These are phyloP conservation scores for Skeletonema grethae DNA, from an alignment of 108 stramenopile species.

Conservation along the genomic window DNA sequence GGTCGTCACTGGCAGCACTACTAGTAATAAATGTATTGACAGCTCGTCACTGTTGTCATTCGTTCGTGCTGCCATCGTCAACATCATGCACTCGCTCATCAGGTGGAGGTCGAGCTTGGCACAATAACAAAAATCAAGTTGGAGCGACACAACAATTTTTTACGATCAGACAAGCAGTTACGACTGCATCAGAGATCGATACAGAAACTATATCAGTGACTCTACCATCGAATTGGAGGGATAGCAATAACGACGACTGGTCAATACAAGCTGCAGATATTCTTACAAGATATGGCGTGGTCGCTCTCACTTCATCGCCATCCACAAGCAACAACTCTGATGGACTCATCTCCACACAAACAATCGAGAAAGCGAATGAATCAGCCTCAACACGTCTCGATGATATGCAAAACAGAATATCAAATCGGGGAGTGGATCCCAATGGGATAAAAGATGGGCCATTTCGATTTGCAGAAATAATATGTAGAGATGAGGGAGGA, in stretches of 20 bases:
- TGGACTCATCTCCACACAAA: constrained; percentile 11
- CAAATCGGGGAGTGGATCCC: constrained; percentile 34
- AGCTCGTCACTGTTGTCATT: too few relatives aligned
- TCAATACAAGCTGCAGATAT: constrained; percentile 13
- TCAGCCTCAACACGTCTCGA: constrained; percentile 11
- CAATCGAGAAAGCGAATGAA: constrained; percentile 13
- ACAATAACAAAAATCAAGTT: too few relatives aligned
- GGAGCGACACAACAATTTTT: too few relatives aligned
- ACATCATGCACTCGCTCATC: too few relatives aligned
- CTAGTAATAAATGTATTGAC: too few relatives aligned
- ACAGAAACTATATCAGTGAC: constrained; percentile 2
- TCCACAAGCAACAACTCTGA: neutral
- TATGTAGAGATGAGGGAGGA: constrained; percentile 35
- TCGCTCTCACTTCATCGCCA: constrained; percentile 1
- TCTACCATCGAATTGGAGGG: constrained; percentile 6
- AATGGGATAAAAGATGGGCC: constrained; percentile 7
- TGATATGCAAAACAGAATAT: constrained; percentile 23
- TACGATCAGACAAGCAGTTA: neutral
- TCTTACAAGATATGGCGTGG: constrained; percentile 10
- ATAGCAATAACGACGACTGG: neutral
- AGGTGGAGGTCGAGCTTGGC: too few relatives aligned
- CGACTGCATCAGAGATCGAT: neutral
- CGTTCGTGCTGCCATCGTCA: too few relatives aligned
- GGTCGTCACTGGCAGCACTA: too few relatives aligned
- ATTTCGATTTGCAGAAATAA: constrained; percentile 29